Percentiles rank a stretch among this genome's conserved stretches.
Evolutionary conservation across 1,139 yeast species (phyloP).

Genomic region (Hansenula lynferdii): DNA sequence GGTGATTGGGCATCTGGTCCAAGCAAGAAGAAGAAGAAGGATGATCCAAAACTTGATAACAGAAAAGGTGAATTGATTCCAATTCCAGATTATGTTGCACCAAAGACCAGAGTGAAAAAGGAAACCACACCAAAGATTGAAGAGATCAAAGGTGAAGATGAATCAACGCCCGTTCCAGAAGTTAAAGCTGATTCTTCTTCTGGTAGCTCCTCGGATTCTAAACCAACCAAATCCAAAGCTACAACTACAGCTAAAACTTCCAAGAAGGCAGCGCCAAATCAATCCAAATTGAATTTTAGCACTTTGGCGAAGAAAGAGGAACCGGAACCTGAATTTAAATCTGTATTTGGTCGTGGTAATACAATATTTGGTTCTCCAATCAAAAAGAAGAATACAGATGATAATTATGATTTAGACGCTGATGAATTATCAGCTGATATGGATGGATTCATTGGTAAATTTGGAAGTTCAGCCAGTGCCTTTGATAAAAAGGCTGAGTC

Average conservation of each 20-base stretch:
- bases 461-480: slow-evolving; percentile 16
- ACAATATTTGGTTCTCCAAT: slow-evolving; percentile 25
- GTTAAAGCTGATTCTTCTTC: too few relatives aligned
- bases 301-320: slow-evolving; percentile 3
- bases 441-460: slow-evolving; percentile 13
- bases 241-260: neutral
- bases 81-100: slow-evolving; percentile 21
- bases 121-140: slow-evolving; percentile 13
- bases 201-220: neutral
- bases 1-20: slow-evolving; percentile 21
- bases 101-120: slow-evolving; percentile 19
- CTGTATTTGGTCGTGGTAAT: slow-evolving; percentile 20
- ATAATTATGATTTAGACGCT: slow-evolving; percentile 24
- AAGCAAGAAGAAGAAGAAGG: slow-evolving; percentile 22
- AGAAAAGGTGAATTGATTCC: slow-evolving; percentile 19
- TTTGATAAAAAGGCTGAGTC: slow-evolving; percentile 6
- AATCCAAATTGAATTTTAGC: neutral
- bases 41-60: slow-evolving; percentile 10
- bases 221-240: neutral
- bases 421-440: slow-evolving; percentile 23
- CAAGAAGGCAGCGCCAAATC: neutral
- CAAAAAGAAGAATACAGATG: slow-evolving; percentile 12
- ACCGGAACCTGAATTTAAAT: slow-evolving; percentile 16
- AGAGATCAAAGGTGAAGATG: slow-evolving; percentile 10
- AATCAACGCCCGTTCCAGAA: neutral